These are phyloP conservation scores for Durio zibethinus DNA, from an alignment of 345 rosid genomes.

Conservation along the genomic window DNA sequence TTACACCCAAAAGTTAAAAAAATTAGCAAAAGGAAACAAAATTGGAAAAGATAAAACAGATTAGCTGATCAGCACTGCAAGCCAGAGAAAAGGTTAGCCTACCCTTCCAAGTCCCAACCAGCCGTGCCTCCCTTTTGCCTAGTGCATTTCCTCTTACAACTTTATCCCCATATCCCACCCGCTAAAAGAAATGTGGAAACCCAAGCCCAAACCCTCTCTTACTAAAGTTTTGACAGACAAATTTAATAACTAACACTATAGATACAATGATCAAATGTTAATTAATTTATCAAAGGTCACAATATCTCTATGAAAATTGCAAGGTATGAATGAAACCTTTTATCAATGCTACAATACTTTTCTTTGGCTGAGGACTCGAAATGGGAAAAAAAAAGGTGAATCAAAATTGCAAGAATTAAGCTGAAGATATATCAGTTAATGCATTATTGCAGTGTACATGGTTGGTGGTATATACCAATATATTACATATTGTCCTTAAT, in stretches of 20 bases:
- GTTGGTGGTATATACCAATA: background rate
- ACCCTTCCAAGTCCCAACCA: background rate
- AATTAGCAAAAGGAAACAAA: background rate
- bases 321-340: background rate
- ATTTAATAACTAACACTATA: no score
- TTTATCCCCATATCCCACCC: background rate
- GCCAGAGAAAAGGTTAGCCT: background rate
- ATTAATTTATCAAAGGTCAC: background rate
- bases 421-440: no score
- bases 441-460: background rate
- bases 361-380: no score
- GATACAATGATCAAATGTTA: no score
- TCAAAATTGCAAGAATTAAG: no score
- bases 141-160: background rate
- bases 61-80: background rate
- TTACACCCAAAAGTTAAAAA: background rate
- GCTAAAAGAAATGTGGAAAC: no score
- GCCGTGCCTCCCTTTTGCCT: background rate
- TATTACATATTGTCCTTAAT: no score
- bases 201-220: no score
- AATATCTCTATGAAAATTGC: background rate
- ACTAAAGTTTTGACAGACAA: background rate
- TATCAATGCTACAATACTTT: no score
- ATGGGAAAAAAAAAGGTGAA: no score
- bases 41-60: background rate